phyloP scores from a whole-genome alignment of 1,284 basidiomycete genomes.

The Tremellales sp. region DNA sequence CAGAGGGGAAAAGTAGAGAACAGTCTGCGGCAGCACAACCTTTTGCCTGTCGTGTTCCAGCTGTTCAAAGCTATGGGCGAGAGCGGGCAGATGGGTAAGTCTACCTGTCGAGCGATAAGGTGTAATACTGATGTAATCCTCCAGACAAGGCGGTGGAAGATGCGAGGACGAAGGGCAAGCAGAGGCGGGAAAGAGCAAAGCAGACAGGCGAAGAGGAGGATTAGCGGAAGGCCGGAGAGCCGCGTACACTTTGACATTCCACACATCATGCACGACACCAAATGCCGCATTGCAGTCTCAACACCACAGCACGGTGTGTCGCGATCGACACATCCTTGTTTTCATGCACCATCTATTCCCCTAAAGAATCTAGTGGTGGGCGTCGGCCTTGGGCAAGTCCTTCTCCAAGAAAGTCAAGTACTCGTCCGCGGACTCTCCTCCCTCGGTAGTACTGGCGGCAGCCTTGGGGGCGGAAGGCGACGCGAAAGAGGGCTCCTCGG shows the following conservation, averaged over 20 bases:
- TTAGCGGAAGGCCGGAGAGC: slow-evolving; percentile 11
- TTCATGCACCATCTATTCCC: slow-evolving; percentile 3
- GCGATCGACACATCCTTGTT: slow-evolving; percentile 1
- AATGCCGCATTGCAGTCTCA: background rate
- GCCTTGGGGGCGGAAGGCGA: slow-evolving; percentile 33
- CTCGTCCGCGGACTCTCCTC: slow-evolving; percentile 55
- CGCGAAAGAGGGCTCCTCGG: slow-evolving; percentile 61
- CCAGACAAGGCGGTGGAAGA: slow-evolving; percentile 18
- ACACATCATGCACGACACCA: too few relatives aligned
- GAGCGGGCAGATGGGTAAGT: slow-evolving; percentile 28
- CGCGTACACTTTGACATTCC: too few relatives aligned
- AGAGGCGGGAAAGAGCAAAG: slow-evolving; percentile 41
- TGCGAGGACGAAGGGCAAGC: slow-evolving; percentile 31
- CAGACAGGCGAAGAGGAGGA: slow-evolving; percentile 30
- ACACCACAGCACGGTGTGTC: background rate
- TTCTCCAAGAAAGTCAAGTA: slow-evolving; percentile 54
- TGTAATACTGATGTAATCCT: background rate
- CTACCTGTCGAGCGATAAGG: background rate
- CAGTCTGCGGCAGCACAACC: slow-evolving; percentile 57
- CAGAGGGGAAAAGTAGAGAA: slow-evolving; percentile 59
- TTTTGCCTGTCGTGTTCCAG: slow-evolving; percentile 32
- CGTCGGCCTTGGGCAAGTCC: slow-evolving; percentile 58
- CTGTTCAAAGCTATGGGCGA: slow-evolving; percentile 39
- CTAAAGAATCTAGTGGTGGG: slow-evolving; percentile 49
- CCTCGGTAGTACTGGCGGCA: slow-evolving; percentile 42